Evolutionary conservation across 1,284 basidiomycete species (phyloP), one percentile per base, ranked within the genome.

Genomic region (Gymnopus androsaceus): DNA sequence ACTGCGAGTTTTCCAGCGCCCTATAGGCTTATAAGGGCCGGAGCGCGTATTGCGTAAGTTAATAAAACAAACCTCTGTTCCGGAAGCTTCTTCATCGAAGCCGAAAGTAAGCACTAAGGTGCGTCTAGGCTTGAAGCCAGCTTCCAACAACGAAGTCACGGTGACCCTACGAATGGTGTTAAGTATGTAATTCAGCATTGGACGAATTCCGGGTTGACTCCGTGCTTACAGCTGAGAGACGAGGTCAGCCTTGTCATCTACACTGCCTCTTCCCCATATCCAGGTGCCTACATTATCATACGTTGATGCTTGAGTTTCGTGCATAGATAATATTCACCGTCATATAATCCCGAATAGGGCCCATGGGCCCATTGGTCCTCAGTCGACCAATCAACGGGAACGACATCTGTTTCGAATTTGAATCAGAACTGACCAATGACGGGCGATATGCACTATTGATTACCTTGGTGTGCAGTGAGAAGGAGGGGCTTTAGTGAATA

Each of bases 241-340:
- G 44, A 84, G 65, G 2, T 80, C 81, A 21, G 79, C 76, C 67
- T 88, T 88, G 69, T 87, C 84, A 60, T 88, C 87, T 17, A 70
- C 72, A 56, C 74, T 78, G 8, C 86, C 87, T 57, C 87, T 73
- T 1, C 85, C 86, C 84, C 84, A 88, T 45, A 88, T 73, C 61
- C 68, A 75, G 55, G 76, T 68, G n/a, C 79, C 77, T 78, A 42
- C 12, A 36, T 27, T 36, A n/a, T 4, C 5, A 23, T 46, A 21
- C 25, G 19, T 17, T n/a, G 33, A 21, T 31, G 15, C 19, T 19
- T 34, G n/a, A 44, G 11, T 28, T 8, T 21, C 44, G 9, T 40
- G 44, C 15, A 50, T 44, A 14, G 40, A 31, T 45, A 17, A 14
- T 46, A 34, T 34, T 68, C 55, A 61, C 77, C 77, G 45, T 82